A percentile compares a stretch with the other conserved stretches of the same genome.
Evolutionary conservation across 495 filamentous ascomycete species (phyloP).

Genomic region (Diplogelasinospora grovesii): DNA sequence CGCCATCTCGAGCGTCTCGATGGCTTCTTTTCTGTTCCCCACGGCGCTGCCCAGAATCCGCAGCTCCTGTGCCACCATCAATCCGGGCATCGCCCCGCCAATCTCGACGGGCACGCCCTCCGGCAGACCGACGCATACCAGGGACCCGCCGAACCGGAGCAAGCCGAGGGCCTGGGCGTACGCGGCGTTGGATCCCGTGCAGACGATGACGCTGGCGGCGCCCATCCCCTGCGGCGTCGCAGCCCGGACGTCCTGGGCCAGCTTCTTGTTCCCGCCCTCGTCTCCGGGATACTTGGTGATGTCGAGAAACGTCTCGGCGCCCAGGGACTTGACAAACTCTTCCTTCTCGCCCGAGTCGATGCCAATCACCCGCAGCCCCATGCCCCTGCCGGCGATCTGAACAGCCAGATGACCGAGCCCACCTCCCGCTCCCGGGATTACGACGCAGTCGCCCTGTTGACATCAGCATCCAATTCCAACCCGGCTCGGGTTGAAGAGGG

Average conservation of each 20-base stretch:
- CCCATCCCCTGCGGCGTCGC: constrained; percentile 54
- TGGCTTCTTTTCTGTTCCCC: constrained; percentile 58
- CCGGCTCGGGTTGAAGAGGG: neutral
- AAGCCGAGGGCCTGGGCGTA: constrained; percentile 55
- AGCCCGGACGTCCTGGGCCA: constrained; percentile 46
- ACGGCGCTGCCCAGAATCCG: constrained; percentile 58
- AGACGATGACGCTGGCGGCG: constrained; percentile 57
- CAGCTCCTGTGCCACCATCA: constrained; percentile 46
- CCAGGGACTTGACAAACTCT: constrained; percentile 49
- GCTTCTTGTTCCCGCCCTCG: constrained; percentile 18
- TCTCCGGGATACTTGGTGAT: constrained; percentile 48
- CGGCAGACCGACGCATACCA: constrained; percentile 62
- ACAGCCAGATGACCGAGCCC: constrained; percentile 60
- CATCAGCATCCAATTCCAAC: neutral
- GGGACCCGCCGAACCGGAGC: constrained; percentile 56
- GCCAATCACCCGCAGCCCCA: constrained; percentile 62
- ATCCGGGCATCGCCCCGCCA: constrained; percentile 44
- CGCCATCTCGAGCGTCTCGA: constrained; percentile 60
- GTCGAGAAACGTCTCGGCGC: constrained; percentile 65
- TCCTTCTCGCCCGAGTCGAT: constrained; percentile 62
- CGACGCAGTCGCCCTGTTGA: constrained; percentile 51
- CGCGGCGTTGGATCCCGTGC: constrained; percentile 57
- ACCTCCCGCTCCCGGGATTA: constrained; percentile 62
- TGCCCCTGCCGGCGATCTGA: constrained; percentile 56
- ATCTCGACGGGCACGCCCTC: constrained; percentile 55